Evolutionary conservation across 2,329 filamentous ascomycete species (phyloP).

Genomic region (Trichoderma arundinaceum): DNA sequence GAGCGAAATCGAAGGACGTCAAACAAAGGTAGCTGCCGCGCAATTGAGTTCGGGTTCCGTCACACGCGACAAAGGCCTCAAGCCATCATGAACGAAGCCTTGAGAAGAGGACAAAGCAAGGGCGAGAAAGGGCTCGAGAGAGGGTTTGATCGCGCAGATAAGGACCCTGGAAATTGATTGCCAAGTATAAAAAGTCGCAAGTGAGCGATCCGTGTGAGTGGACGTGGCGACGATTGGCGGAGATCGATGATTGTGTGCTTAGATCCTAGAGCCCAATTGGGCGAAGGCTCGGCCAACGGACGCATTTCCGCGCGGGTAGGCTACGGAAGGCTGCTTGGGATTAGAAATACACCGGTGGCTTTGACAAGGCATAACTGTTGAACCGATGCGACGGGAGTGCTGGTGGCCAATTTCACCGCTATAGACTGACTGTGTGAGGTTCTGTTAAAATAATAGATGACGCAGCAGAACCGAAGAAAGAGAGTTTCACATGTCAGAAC

Average conservation of each 20-base stretch:
- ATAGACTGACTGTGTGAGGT: not conserved
- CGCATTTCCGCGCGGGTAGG: slow-evolving; percentile 16
- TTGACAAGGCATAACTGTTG: slow-evolving; percentile 15
- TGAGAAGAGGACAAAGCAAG: not conserved
- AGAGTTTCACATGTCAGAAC: too few species aligned
- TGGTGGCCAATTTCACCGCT: not conserved
- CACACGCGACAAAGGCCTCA: not conserved
- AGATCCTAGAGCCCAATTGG: slow-evolving; percentile 30
- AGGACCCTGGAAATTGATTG: not conserved
- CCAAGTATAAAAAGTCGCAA: slow-evolving; percentile 24
- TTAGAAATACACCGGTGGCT: slow-evolving; percentile 10
- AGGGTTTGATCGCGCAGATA: slow-evolving; percentile 26
- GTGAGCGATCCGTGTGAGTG: slow-evolving; percentile 27
- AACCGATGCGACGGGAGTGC: not conserved
- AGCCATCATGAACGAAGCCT: not conserved
- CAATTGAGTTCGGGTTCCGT: not conserved
- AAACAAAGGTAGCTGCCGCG: not conserved
- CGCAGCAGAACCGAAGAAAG: too few species aligned
- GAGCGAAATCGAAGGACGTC: not conserved
- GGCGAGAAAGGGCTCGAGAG: not conserved
- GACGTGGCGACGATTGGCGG: slow-evolving; percentile 26
- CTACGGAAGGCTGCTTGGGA: slow-evolving; percentile 6
- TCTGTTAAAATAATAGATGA: not conserved
- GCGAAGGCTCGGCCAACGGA: slow-evolving; percentile 19
- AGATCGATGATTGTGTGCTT: slow-evolving; percentile 28